A percentile compares a stretch with the other conserved stretches of the same genome.
These are phyloP conservation scores for Nothophaeocryptopus gaeumannii DNA, from an alignment of 2,329 filamentous ascomycete genomes.

Conservation along the genomic window DNA sequence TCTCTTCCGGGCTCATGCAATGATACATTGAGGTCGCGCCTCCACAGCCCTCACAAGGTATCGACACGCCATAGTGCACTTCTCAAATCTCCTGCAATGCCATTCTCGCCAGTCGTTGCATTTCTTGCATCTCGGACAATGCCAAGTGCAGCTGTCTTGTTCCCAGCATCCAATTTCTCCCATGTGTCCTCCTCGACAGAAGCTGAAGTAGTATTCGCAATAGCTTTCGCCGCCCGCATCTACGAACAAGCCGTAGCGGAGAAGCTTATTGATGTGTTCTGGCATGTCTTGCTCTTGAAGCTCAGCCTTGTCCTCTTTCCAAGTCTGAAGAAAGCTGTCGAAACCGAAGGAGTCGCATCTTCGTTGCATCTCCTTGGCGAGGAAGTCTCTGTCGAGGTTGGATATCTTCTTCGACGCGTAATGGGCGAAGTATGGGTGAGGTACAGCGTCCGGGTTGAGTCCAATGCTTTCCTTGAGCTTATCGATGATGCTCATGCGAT, in stretches of 20 bases:
- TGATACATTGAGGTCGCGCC: too few species aligned
- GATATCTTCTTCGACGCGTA: not conserved
- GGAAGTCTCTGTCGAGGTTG: not conserved
- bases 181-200: too few species aligned
- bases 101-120: slow-evolving; percentile 15
- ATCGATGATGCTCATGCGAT: not conserved
- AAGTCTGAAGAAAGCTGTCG: not conserved
- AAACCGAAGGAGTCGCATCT: not conserved
- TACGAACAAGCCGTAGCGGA: slow-evolving; percentile 4
- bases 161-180: not conserved
- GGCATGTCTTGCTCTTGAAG: not conserved
- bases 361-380: not conserved
- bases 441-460: not conserved
- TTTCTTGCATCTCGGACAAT: slow-evolving; percentile 8
- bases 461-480: not conserved
- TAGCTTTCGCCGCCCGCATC: not conserved
- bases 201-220: not conserved
- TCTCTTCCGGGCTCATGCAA: too few species aligned
- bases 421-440: not conserved
- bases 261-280: slow-evolving; percentile 2
- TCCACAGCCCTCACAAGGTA: slow-evolving; percentile 6
- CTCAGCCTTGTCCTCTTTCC: not conserved
- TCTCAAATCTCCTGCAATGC: slow-evolving; percentile 10
- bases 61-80: slow-evolving; percentile 12
- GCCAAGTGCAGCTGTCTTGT: slow-evolving; percentile 2